A percentile compares a stretch with the other conserved stretches of the same genome.
phyloP scores from a whole-genome alignment of 495 filamentous ascomycete genomes.

The Cercophora newfieldiana region DNA sequence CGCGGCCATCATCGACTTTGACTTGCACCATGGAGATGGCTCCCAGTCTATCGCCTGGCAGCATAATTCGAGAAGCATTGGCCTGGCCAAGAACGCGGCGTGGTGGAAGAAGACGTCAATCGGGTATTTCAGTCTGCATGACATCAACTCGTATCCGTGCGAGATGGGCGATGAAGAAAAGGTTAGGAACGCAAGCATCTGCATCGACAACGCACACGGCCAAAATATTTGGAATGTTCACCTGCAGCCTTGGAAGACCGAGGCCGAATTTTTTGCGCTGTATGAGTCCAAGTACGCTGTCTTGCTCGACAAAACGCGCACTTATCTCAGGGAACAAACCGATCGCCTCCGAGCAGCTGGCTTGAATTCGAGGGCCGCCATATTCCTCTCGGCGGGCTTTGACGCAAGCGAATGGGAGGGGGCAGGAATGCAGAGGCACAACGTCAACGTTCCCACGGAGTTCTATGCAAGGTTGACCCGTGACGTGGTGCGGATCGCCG shows the following conservation, averaged over 20 bases:
- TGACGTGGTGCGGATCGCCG: constrained; percentile 77
- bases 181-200: constrained; percentile 85
- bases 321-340: constrained; percentile 69
- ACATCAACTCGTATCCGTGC: constrained; percentile 97
- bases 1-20: constrained; percentile 95
- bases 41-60: constrained; percentile 90
- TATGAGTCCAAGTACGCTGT: constrained; percentile 75
- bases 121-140: constrained; percentile 94
- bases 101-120: constrained; percentile 78
- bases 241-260: constrained; percentile 77
- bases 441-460: constrained; percentile 91
- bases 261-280: constrained; percentile 81
- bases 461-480: constrained; percentile 91
- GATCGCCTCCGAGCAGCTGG: constrained; percentile 54
- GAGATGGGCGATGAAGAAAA: constrained; percentile 87
- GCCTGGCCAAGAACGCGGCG: constrained; percentile 62
- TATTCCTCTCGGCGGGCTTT: constrained; percentile 94
- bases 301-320: constrained; percentile 76
- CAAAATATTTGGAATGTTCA: constrained; percentile 98
- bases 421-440: constrained; percentile 90
- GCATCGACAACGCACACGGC: constrained; percentile 86
- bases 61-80: constrained; percentile 65
- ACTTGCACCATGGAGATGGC: constrained; percentile 94
- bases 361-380: constrained; percentile 70
- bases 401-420: constrained; percentile 95